Conservation (phyloP, 2,329 filamentous ascomycete genomes). For the Aspergillus brunneoviolaceus region DNA sequence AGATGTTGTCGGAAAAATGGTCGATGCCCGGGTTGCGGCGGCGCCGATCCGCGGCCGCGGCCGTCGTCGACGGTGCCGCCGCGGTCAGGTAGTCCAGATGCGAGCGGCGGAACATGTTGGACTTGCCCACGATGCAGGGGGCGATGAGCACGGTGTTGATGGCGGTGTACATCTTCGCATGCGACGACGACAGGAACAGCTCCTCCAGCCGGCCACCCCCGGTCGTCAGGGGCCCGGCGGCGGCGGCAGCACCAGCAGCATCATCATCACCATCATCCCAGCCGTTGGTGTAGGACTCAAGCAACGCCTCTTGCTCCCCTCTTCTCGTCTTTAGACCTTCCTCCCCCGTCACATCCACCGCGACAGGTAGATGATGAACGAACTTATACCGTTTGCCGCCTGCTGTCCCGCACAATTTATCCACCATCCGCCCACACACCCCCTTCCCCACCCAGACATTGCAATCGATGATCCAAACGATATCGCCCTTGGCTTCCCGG, state of each 20-base stretch:
- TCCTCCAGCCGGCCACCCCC: constrained; percentile 87
- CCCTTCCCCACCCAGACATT: constrained; percentile 88
- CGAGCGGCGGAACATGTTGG: constrained; percentile 94
- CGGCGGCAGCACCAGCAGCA: not conserved
- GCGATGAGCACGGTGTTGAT: constrained; percentile 92
- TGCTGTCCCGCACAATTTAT: constrained; percentile 71
- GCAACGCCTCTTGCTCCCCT: constrained; percentile 29
- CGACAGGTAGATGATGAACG: constrained; percentile 88
- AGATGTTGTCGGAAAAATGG: constrained; percentile 93
- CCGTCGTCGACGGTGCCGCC: constrained; percentile 7
- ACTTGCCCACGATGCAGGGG: constrained; percentile 93
- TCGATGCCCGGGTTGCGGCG: constrained; percentile 69
- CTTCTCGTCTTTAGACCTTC: constrained; percentile 13
- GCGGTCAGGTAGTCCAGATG: constrained; percentile 75
- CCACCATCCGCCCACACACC: constrained; percentile 83
- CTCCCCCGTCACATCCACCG: constrained; percentile 65
- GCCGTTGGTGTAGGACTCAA: constrained; percentile 21
- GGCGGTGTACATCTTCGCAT: constrained; percentile 96
- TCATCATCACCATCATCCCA: constrained; percentile 5
- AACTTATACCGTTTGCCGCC: constrained; percentile 69
- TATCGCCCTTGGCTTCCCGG: constrained; percentile 78
- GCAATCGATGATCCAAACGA: constrained; percentile 94
- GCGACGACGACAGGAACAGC: constrained; percentile 87
- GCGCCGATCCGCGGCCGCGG: constrained; percentile 35
- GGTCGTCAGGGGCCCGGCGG: constrained; percentile 31